phyloP scores from a whole-genome alignment of 768 basidiomycete genomes.

The Cytidiella melzeri region DNA sequence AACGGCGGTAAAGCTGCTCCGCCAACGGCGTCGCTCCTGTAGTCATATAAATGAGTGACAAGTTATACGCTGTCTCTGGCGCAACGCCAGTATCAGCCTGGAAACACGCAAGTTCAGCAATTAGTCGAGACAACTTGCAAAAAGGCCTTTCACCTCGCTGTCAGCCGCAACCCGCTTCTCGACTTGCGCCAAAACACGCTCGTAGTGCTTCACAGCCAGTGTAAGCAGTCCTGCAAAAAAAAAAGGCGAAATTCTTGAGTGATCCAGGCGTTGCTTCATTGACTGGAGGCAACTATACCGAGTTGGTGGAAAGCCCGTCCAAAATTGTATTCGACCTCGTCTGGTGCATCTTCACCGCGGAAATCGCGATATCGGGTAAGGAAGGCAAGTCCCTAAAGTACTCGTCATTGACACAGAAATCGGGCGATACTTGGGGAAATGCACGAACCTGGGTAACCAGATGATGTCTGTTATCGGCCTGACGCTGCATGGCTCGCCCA shows the following conservation, averaged over 20 bases:
- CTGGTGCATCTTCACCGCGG: conserved; percentile 37
- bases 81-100: conserved; percentile 47
- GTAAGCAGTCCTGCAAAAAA: conserved; percentile 61
- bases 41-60: conserved; percentile 74
- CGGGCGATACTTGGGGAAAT: conserved; percentile 16
- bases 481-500: conserved; percentile 88
- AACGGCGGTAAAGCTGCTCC: conserved; percentile 62
- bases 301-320: conserved; percentile 89
- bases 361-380: conserved; percentile 73
- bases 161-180: conserved; percentile 34
- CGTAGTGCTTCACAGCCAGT: conserved; percentile 82
- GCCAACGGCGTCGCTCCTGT: conserved; percentile 73
- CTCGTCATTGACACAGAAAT: background rate
- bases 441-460: conserved; percentile 62
- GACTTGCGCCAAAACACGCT: conserved; percentile 61
- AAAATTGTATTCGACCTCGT: conserved; percentile 92
- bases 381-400: conserved; percentile 71
- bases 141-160: too few species aligned
- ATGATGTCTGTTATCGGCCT: conserved; percentile 91
- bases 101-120: background rate
- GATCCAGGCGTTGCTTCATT: background rate
- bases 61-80: conserved; percentile 81
- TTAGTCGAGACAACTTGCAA: background rate
- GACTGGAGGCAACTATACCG: conserved; percentile 39
- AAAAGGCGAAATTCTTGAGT: background rate